These are phyloP conservation scores for Arthroderma sp. DNA, from an alignment of 2,329 filamentous ascomycete genomes.

Conservation along the genomic window DNA sequence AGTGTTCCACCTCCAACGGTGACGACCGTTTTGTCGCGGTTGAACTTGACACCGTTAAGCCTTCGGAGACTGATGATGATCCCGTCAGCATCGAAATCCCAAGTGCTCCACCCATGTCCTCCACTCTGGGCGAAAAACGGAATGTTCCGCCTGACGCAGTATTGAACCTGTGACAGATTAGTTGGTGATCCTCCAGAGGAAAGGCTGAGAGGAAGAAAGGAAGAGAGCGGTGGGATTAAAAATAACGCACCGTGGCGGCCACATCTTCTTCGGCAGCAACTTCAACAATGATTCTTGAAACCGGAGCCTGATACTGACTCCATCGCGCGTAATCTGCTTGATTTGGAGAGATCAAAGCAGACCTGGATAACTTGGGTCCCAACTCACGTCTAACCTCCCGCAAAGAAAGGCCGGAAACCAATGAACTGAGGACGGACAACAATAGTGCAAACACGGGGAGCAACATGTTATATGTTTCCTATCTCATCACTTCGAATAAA, in stretches of 20 bases:
- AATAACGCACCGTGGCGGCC: conserved; percentile 6
- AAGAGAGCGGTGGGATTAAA: neutral
- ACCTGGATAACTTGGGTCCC: neutral
- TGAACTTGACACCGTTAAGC: conserved; percentile 17
- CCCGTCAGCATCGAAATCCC: conserved; percentile 8
- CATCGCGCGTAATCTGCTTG: conserved; percentile 5
- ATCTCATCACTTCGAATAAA: no score
- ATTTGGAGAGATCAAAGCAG: neutral
- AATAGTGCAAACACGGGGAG: neutral
- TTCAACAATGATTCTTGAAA: conserved; percentile 9
- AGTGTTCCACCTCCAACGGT: neutral
- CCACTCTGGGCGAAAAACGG: conserved; percentile 5
- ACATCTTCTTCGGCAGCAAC: conserved; percentile 11
- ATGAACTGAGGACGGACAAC: neutral
- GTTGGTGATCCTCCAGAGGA: neutral
- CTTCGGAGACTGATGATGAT: conserved; percentile 20
- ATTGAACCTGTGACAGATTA: neutral
- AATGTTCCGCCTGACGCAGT: neutral
- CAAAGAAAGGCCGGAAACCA: neutral
- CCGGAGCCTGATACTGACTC: conserved; percentile 9
- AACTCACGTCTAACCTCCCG: neutral
- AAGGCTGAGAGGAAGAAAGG: neutral
- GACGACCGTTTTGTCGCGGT: conserved; percentile 14
- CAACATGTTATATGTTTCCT: neutral
- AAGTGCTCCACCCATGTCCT: conserved; percentile 4